Evolutionary conservation across 1,284 basidiomycete species (phyloP).

Genomic region (Anthracocystis walkeri): DNA sequence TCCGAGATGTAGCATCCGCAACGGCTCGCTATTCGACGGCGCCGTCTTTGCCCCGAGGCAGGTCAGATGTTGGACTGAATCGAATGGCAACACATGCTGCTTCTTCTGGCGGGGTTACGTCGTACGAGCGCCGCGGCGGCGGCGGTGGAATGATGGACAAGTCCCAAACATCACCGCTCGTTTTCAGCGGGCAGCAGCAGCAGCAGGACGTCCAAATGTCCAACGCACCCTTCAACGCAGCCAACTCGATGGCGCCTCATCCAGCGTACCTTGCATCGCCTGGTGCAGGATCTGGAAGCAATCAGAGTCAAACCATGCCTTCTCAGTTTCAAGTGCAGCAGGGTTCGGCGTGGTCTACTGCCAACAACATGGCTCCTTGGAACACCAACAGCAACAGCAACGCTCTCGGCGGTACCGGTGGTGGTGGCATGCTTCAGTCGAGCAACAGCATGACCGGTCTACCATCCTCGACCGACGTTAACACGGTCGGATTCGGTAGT

Average conservation of each 20-base stretch:
- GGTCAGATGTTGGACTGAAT: conserved; percentile 21
- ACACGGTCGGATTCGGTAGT: not conserved
- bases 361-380: conserved; percentile 13
- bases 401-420: not conserved
- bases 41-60: conserved; percentile 23
- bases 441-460: not conserved
- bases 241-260: conserved; percentile 26
- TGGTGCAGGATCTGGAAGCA: not conserved
- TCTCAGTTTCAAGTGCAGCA: not conserved
- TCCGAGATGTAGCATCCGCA: conserved; percentile 27
- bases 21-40: conserved; percentile 25
- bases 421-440: not conserved
- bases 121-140: conserved; percentile 34
- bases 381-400: conserved; percentile 12
- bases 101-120: conserved; percentile 8
- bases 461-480: not conserved
- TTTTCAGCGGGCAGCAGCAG: conserved; percentile 1
- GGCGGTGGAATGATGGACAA: conserved; percentile 1
- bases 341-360: not conserved
- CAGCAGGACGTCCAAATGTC: not conserved
- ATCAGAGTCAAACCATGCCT: not conserved
- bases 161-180: not conserved
- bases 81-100: conserved; percentile 2
- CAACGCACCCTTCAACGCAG: not conserved
- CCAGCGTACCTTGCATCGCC: conserved; percentile 41